These are phyloP conservation scores for Sanghuangporus weigelae DNA, from an alignment of 1,284 basidiomycete species.

Conservation along the genomic window DNA sequence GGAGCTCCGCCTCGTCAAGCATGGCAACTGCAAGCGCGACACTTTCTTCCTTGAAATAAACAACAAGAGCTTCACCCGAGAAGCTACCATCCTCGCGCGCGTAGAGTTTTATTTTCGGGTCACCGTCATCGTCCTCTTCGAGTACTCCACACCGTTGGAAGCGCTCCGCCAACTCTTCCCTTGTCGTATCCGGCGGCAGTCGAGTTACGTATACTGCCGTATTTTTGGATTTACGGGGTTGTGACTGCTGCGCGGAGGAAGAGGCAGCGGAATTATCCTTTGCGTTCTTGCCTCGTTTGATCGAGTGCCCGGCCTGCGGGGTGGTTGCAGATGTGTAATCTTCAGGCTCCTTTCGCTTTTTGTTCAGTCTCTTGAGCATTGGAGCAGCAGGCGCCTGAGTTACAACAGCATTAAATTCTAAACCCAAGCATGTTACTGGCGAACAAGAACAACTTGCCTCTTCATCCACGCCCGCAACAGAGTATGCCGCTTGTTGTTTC, in stretches of 20 bases:
- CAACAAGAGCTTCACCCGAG: slow-evolving; percentile 92
- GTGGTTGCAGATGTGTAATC: slow-evolving; percentile 66
- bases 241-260: slow-evolving; percentile 23
- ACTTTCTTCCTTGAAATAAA: slow-evolving; percentile 97
- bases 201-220: slow-evolving; percentile 91
- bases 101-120: slow-evolving; percentile 92
- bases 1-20: slow-evolving; percentile 89
- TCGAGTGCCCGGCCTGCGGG: slow-evolving; percentile 43
- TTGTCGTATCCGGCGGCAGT: slow-evolving; percentile 75
- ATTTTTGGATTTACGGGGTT: slow-evolving; percentile 70
- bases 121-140: slow-evolving; percentile 84
- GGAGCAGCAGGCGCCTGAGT: slow-evolving; percentile 77
- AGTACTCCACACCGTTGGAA: slow-evolving; percentile 92
- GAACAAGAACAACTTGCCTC: slow-evolving; percentile 49
- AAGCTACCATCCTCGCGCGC: slow-evolving; percentile 85
- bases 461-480: slow-evolving; percentile 87
- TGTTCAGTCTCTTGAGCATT: slow-evolving; percentile 71
- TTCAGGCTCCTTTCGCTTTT: slow-evolving; percentile 75
- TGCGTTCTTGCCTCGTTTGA: slow-evolving; percentile 58
- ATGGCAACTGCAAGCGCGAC: slow-evolving; percentile 83
- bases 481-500: slow-evolving; percentile 90
- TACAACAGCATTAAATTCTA: slow-evolving; percentile 15
- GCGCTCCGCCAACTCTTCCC: slow-evolving; percentile 71
- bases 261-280: slow-evolving; percentile 33
- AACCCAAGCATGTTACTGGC: neutral